Conservation (phyloP, 371 early-diverging fungal genomes). For the Scutellospora calospora region DNA sequence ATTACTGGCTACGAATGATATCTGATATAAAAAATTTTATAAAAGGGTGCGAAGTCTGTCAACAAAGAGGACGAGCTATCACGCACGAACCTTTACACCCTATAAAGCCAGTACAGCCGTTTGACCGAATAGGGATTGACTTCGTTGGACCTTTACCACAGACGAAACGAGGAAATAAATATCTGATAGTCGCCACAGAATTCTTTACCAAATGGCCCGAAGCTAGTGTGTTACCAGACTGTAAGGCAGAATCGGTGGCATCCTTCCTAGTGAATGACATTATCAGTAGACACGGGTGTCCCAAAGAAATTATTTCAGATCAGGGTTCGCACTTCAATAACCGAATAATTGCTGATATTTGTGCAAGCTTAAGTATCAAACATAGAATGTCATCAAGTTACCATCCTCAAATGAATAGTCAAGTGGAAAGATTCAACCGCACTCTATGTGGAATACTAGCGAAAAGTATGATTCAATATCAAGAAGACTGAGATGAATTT, state of each 20-base stretch:
- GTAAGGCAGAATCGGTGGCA: conserved; percentile 47
- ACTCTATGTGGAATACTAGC: background rate
- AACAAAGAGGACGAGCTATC: no score
- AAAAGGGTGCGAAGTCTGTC: no score
- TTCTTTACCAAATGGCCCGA: conserved; percentile 56
- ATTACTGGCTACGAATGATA: no score
- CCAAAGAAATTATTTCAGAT: conserved; percentile 51
- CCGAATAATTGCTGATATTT: background rate
- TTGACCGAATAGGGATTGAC: conserved; percentile 53
- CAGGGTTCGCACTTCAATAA: conserved; percentile 44
- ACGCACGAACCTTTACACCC: no score
- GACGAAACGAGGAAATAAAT: conserved; percentile 49
- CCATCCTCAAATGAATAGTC: conserved; percentile 44
- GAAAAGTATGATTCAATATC: background rate
- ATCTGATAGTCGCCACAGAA: conserved; percentile 55
- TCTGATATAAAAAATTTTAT: no score
- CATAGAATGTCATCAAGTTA: conserved; percentile 41
- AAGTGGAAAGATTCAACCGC: conserved; percentile 10
- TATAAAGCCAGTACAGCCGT: conserved; percentile 36
- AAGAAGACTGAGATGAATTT: conserved; percentile 34
- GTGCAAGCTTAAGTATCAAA: conserved; percentile 6
- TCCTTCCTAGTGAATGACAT: conserved; percentile 53
- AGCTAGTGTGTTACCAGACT: conserved; percentile 51
- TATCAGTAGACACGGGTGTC: conserved; percentile 49
- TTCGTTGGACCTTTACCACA: conserved; percentile 53